A percentile compares a stretch with the other conserved stretches of the same genome.
Conservation (phyloP, 495 filamentous ascomycete species). For the Barbatosphaeria neglecta region DNA sequence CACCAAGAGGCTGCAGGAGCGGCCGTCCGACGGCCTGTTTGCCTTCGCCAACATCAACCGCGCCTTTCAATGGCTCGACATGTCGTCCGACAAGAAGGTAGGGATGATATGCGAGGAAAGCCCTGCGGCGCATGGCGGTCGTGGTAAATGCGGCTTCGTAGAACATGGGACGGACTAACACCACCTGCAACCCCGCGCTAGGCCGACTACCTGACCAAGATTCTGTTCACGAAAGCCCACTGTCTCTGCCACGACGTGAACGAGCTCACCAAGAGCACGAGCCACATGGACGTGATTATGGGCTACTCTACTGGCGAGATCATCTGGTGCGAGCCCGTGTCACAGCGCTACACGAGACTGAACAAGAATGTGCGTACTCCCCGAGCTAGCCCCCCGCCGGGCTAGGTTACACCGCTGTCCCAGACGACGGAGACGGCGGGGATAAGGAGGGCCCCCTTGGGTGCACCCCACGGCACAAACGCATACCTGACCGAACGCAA, state of each 20-base stretch:
- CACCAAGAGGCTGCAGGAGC: constrained; percentile 66
- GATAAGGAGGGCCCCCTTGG: constrained; percentile 9
- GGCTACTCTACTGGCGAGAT: constrained; percentile 94
- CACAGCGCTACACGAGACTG: constrained; percentile 86
- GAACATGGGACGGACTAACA: neutral
- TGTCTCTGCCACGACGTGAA: constrained; percentile 94
- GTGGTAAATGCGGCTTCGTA: no score
- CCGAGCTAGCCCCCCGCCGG: neutral
- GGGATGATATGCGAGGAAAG: no score
- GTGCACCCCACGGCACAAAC: neutral
- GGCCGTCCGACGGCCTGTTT: constrained; percentile 65
- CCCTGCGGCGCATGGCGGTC: no score
- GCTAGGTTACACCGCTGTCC: neutral
- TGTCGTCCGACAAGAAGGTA: constrained; percentile 47
- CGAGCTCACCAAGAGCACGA: constrained; percentile 59
- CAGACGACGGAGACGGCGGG: no score
- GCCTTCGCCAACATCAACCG: constrained; percentile 92
- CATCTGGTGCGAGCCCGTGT: constrained; percentile 97
- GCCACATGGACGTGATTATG: constrained; percentile 84
- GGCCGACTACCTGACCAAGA: constrained; percentile 84
- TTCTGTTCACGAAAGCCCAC: constrained; percentile 91
- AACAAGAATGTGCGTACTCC: constrained; percentile 70
- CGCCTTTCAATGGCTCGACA: constrained; percentile 64
- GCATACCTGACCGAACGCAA: constrained; percentile 2
- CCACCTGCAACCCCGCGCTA: constrained; percentile 8